phyloP scores from a whole-genome alignment of 352 stramenopile genomes.

The Phytophthora fragariae region DNA sequence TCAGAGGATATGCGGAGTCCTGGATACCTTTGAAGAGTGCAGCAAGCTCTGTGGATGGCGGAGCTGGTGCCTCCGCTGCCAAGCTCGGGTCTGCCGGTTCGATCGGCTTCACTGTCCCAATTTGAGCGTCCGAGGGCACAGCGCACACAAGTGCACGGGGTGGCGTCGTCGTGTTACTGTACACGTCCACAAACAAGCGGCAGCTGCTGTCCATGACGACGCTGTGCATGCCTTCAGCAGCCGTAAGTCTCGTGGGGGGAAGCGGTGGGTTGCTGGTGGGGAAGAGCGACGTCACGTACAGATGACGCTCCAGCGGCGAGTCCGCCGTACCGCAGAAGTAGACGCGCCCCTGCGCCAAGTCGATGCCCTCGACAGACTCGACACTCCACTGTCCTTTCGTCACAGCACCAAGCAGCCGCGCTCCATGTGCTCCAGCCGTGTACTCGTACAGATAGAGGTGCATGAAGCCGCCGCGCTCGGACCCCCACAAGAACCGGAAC shows the following conservation, averaged over 20 bases:
- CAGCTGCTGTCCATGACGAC: conserved; percentile 92
- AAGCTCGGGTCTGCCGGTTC: conserved; percentile 20
- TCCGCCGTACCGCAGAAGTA: conserved; percentile 91
- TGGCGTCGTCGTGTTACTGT: conserved; percentile 78
- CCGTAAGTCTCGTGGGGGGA: conserved; percentile 75
- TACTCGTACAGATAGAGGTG: conserved; percentile 98
- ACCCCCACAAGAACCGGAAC: conserved; percentile 97
- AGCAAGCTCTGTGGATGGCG: conserved; percentile 22
- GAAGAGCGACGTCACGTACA: conserved; percentile 88
- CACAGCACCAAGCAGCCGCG: conserved; percentile 63
- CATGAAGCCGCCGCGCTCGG: conserved; percentile 94
- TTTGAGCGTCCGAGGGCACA: conserved; percentile 54
- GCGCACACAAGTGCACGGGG: conserved; percentile 62
- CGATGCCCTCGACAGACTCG: conserved; percentile 85
- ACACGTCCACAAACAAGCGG: conserved; percentile 81
- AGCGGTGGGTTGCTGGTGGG: conserved; percentile 47
- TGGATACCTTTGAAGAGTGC: conserved; percentile 53
- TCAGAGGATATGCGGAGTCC: conserved; percentile 60
- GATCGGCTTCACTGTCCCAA: conserved; percentile 39
- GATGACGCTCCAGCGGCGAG: conserved; percentile 90
- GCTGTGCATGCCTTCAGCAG: conserved; percentile 87
- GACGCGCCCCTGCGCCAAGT: conserved; percentile 82
- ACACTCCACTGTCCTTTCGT: conserved; percentile 79
- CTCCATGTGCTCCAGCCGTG: conserved; percentile 38
- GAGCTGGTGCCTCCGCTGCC: conserved; percentile 7